Base-by-base conservation (phyloP, 768 basidiomycete genomes). In the Paxillus ammoniavirescens region DNA sequence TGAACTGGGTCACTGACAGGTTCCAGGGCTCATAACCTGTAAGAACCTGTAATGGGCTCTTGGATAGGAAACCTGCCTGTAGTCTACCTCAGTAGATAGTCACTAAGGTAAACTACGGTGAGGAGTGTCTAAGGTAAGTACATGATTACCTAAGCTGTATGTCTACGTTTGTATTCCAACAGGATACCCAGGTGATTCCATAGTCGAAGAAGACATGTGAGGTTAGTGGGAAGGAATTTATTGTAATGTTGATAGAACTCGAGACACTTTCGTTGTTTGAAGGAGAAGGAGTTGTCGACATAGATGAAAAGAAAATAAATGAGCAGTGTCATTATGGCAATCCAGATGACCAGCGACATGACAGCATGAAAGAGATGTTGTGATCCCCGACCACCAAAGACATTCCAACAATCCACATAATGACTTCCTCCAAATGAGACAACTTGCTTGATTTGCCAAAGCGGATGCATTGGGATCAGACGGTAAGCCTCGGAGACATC, bases 381-480 rank as follows among this genome's bases (percentile, higher is more conserved):
- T 0, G 71, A 70, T 0, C 54, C 65, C 0, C 44, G 9, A 0
- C 59, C 56, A 0, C 73, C 68, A 44, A 75, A 74, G 7, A 55
- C 49, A 17, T 65, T 66, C 8, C 45, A 26, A 0, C 58, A 31
- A 18, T 74, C 69, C 0, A 75, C 52, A 47, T 70, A 55, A 0
- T 35, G 33, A 0, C 17, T 3, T 0, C 62, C 64, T 6, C 68
- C 59, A 15, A 76, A 49, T 0, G 47, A 59, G 7, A 71, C 60
- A 0, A 75, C 49, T 36, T 78, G 77, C 14, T 72, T 72, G 1
- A 78, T 53, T 43, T 79, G 74, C 76, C 76, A 78, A 0, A 61
- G 38, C 0, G 68, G 72, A 42, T 76, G 71, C 56, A 76, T 61
- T 0, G 75, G 77, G 8, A 75, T 47, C 0, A 66, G 63, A 0